Percentiles rank a stretch among this genome's conserved stretches.
phyloP scores from a whole-genome alignment of 768 basidiomycete species.

The Atractiella rhizophila region DNA sequence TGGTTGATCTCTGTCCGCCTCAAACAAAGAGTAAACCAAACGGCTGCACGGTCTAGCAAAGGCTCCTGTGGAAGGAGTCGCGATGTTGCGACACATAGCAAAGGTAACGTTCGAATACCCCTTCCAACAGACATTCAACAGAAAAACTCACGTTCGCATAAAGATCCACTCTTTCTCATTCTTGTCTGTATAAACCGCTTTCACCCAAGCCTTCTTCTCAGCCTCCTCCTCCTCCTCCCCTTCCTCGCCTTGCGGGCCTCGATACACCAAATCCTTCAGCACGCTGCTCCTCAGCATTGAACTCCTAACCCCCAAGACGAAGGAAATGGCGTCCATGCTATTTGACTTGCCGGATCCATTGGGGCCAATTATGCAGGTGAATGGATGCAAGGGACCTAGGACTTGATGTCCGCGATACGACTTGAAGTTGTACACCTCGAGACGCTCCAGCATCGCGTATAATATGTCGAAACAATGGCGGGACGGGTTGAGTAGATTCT shows the following conservation, averaged over 20 bases:
- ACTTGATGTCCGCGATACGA: constrained; percentile 43
- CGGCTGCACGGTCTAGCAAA: background rate
- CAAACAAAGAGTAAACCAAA: background rate
- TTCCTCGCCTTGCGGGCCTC: constrained; percentile 36
- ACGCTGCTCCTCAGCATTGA: constrained; percentile 78
- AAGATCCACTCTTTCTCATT: constrained; percentile 65
- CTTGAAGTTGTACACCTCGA: constrained; percentile 91
- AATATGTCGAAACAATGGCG: too few species aligned
- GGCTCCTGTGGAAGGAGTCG: background rate
- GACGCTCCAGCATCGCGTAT: too few species aligned
- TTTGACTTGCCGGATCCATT: constrained; percentile 99
- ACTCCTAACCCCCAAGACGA: constrained; percentile 88
- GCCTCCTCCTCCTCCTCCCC: constrained; percentile 34
- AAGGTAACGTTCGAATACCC: too few species aligned
- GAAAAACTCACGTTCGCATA: constrained; percentile 52
- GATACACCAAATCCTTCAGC: constrained; percentile 83
- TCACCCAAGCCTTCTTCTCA: constrained; percentile 84
- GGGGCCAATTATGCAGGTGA: constrained; percentile 89
- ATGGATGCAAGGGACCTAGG: constrained; percentile 60
- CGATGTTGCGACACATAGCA: too few species aligned
- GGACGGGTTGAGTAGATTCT: too few species aligned
- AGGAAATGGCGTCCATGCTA: constrained; percentile 98
- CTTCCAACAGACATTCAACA: background rate
- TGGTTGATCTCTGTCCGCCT: too few species aligned
- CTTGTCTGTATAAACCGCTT: constrained; percentile 60